Evolutionary conservation across 805 yeast genomes (phyloP).

Genomic region (Ascoidea tarda): DNA sequence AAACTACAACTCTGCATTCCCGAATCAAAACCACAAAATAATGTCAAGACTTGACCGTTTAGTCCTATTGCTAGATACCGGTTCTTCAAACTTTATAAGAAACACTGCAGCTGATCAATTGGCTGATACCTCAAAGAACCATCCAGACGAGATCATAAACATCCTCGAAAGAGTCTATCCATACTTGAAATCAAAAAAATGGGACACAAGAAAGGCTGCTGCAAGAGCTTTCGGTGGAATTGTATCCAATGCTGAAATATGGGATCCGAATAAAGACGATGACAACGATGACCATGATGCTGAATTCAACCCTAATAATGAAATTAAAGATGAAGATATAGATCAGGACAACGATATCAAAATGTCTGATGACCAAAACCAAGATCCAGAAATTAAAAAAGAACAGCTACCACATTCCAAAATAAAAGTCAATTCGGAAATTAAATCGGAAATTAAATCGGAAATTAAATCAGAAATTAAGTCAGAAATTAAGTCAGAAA

Average conservation of each 20-base stretch:
- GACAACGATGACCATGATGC: conserved; percentile 7
- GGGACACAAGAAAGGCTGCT: conserved; percentile 96
- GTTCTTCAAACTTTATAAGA: conserved; percentile 85
- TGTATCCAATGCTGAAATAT: conserved; percentile 55
- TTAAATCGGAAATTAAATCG: no score
- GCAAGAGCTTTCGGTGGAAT: conserved; percentile 93
- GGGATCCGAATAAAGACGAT: conserved; percentile 68
- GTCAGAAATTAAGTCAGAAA: no score
- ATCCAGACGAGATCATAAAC: conserved; percentile 83
- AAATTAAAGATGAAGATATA: conserved; percentile 12
- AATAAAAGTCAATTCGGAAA: no score
- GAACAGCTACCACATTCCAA: conserved; percentile 12
- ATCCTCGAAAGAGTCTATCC: conserved; percentile 85
- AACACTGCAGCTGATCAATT: conserved; percentile 96
- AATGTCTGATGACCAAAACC: conserved; percentile 19
- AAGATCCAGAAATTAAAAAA: conserved; percentile 16
- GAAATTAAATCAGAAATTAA: no score
- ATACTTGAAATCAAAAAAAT: conserved; percentile 61
- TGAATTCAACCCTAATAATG: conserved; percentile 5
- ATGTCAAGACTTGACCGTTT: conserved; percentile 30
- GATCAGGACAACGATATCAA: conserved; percentile 17
- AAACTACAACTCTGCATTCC: no score
- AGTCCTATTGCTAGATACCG: conserved; percentile 63
- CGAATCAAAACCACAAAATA: neutral
- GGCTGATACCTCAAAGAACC: conserved; percentile 85